Evolutionary conservation across 208 protist genomes (phyloP), one percentile per base, ranked within the genome.

Genomic region (Trypanosoma scelopori): DNA sequence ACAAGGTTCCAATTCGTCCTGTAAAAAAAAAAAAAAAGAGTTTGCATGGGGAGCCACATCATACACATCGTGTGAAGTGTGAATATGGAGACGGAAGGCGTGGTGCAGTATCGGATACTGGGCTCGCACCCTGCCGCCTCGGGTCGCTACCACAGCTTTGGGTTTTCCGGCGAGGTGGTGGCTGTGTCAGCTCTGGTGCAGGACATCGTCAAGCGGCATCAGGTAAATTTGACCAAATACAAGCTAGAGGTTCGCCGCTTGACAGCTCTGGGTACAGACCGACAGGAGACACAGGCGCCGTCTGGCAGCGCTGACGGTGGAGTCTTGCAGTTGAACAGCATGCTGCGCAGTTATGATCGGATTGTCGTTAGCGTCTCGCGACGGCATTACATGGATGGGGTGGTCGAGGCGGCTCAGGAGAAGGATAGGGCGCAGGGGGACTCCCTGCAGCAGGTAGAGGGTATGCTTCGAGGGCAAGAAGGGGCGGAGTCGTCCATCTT

Each of bases 41-140:
- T 37, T 37, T 11, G 32, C 9, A 37, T 37, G 3, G 3, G 5
- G 32, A 37, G 32, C 9, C 9, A 37, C 3, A 37, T 37, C 3
- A 37, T 25, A 16, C 30, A 20, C 15, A 7, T 20, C 23, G 15
- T 2, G 5, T 50, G 32, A 5, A 20, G 11, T 43, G 20, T n/a
- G 11, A 35, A 13, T 9, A 78, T 78, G 67, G 61, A 79, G 22
- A 83, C 82, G 64, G 84, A 94, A 72, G 82, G 84, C 15, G 76
- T 94, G 1, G 71, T 94, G 42, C 88, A 85, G 72, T 94, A 90
- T 52, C 69, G 84, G 20, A 63, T 94, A 7, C 53, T 94, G 3
- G 88, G 88, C 56, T 74, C 71, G 45, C 88, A 94, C 71, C 88
- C 88, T 16, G 88, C 84, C 22, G 84, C 84, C 15, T 91, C 85